Evolutionary conservation across 192 early-diverging fungal species (phyloP).

Genomic region (Cladochytrium replicatum): DNA sequence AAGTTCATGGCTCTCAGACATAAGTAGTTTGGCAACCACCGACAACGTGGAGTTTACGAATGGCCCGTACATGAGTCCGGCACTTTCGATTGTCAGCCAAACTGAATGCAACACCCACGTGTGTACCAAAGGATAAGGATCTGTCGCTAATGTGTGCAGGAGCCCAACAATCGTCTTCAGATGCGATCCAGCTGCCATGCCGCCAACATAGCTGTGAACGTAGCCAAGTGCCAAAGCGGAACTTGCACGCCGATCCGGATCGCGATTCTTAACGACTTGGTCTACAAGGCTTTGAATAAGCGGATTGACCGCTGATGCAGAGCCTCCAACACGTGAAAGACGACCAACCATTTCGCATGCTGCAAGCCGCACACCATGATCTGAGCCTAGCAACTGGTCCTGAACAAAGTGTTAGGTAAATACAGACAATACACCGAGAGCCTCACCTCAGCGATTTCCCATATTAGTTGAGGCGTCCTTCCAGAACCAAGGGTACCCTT

Average conservation of each 20-base stretch:
- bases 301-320: constrained; percentile 51
- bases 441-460: constrained; percentile 35
- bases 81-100: constrained; percentile 73
- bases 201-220: constrained; percentile 79
- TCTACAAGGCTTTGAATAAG: constrained; percentile 71
- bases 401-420: constrained; percentile 12
- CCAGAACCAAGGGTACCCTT: constrained; percentile 30
- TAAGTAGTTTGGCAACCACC: constrained; percentile 73
- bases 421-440: too few relatives aligned
- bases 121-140: constrained; percentile 89
- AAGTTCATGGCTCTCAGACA: constrained; percentile 79
- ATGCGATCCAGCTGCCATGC: constrained; percentile 72
- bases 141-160: constrained; percentile 79
- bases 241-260: constrained; percentile 92
- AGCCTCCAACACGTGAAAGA: constrained; percentile 57
- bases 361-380: constrained; percentile 58
- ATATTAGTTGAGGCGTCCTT: constrained; percentile 19
- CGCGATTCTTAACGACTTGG: constrained; percentile 80
- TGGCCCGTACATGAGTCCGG: constrained; percentile 84
- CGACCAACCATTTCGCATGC: constrained; percentile 77
- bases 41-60: constrained; percentile 81
- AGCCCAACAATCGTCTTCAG: constrained; percentile 82
- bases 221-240: constrained; percentile 80
- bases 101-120: constrained; percentile 84
- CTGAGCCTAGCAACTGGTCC: constrained; percentile 60